Percentiles rank a stretch among this genome's conserved stretches.
phyloP scores from a whole-genome alignment of 768 basidiomycete genomes.

The Trametes gibbosa region DNA sequence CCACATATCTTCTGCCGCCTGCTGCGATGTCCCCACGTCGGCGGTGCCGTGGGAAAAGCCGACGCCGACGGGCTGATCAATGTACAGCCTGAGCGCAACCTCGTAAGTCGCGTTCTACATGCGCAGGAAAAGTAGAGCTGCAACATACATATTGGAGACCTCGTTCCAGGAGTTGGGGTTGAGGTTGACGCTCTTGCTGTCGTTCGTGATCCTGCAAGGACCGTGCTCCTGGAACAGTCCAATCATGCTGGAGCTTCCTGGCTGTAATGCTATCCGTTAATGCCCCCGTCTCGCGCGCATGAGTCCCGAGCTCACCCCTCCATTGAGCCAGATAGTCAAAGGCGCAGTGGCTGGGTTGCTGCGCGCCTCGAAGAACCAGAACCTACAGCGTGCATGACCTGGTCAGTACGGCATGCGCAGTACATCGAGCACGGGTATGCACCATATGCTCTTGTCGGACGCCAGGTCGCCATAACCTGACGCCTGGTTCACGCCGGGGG shows the following conservation, averaged over 20 bases:
- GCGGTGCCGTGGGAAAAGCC: conserved; percentile 59
- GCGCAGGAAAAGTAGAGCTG: neutral
- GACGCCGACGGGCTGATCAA: conserved; percentile 60
- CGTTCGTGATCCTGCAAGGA: conserved; percentile 46
- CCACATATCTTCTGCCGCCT: conserved; percentile 45
- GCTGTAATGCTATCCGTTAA: conserved; percentile 21
- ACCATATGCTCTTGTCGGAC: conserved; percentile 59
- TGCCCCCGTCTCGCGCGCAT: neutral
- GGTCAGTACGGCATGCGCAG: neutral
- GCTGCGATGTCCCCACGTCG: conserved; percentile 47
- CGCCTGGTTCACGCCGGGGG: conserved; percentile 57
- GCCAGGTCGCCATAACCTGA: conserved; percentile 65
- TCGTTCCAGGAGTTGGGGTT: conserved; percentile 62
- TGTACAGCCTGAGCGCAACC: conserved; percentile 40
- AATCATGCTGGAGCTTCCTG: conserved; percentile 38
- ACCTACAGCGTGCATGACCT: conserved; percentile 36
- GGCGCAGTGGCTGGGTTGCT: conserved; percentile 58
- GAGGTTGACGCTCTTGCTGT: conserved; percentile 43
- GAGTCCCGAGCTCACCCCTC: conserved; percentile 32
- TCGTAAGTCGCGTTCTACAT: neutral
- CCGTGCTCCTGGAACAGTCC: conserved; percentile 43
- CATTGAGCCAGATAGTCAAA: conserved; percentile 67
- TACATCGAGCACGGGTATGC: conserved; percentile 1
- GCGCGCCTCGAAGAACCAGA: conserved; percentile 67
- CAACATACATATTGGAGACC: conserved; percentile 42